Percentiles rank a stretch among this genome's conserved stretches.
Conservation (phyloP, 2,329 filamentous ascomycete genomes). For the Allantophomopsis lycopodina region DNA sequence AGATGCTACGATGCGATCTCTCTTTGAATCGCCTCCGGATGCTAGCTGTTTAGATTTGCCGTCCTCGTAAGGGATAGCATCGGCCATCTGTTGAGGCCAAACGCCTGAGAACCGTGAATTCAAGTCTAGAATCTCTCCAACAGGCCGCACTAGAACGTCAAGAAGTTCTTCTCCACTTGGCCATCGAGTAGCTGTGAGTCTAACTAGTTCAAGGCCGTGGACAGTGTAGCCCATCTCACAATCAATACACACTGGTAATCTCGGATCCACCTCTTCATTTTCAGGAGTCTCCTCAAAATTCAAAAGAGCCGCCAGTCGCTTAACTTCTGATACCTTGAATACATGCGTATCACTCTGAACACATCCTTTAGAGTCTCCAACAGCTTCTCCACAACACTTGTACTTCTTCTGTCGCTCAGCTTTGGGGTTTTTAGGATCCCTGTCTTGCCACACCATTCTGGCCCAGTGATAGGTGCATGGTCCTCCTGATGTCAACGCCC, state of each 20-base stretch:
- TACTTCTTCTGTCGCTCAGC: constrained; percentile 48
- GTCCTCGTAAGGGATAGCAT: constrained; percentile 43
- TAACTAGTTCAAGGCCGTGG: constrained; percentile 75
- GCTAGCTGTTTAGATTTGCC: constrained; percentile 4
- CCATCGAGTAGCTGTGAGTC: constrained; percentile 82
- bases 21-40: background rate
- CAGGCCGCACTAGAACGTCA: constrained; percentile 72
- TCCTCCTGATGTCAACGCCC: constrained; percentile 62
- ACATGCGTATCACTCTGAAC: constrained; percentile 61
- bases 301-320: constrained; percentile 62
- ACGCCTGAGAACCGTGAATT: constrained; percentile 91
- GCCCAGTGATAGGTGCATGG: constrained; percentile 72
- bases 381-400: constrained; percentile 63
- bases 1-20: constrained; percentile 55
- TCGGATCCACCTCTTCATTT: constrained; percentile 35
- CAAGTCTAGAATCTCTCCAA: constrained; percentile 75
- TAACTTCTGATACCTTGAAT: constrained; percentile 68
- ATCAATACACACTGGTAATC: constrained; percentile 71
- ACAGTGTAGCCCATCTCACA: constrained; percentile 98
- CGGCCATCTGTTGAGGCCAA: constrained; percentile 59
- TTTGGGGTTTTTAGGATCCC: constrained; percentile 36
- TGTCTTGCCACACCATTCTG: constrained; percentile 42
- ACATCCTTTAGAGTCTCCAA: constrained; percentile 67
- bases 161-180: constrained; percentile 61
- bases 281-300: constrained; percentile 70